Base-by-base conservation (phyloP, 2,329 filamentous ascomycete genomes). In the Tetracladium maxilliforme region DNA sequence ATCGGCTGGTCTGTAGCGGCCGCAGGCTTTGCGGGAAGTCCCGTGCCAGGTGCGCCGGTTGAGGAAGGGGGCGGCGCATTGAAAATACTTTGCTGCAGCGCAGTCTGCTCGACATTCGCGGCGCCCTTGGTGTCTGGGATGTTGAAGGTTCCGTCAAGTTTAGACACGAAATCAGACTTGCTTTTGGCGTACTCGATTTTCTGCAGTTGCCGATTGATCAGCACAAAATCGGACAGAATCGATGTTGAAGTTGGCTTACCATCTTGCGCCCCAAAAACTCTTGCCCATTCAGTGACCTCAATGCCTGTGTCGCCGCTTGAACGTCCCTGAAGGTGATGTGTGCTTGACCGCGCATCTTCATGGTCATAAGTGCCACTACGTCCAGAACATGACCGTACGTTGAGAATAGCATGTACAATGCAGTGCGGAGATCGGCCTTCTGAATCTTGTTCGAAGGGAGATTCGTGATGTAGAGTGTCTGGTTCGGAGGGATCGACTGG, bases 331-430 rank as follows among this genome's bases (percentile, higher is more conserved):
- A 95, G 10, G 90, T 79, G 32, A 98, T 61, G 44, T 95, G 90
- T 33, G 90, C 90, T 53, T 98, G 90, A 4, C 90, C 90, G 24
- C 90, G 77, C 86, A 95, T 94, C 55, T 83, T 83, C 48, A 64
- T 64, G 2, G 82, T 92, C 56, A 84, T 92, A 39, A 94, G 61
- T 16, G 82, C 81, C 24, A 94, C 79, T 12, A 98, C 70, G 47
- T 98, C 90, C 30, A 98, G 69, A 10, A 98, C 79, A 1, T 83
- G 73, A 20, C 90, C 90, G 47, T 93, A 92, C 10, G 84, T 92
- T 8, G 84, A 83, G 50, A 95, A 95, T 9, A 95, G 67, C 50
- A 84, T 80, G 56, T 98, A 98, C 16, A 98, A 65, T 5, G 78
- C 77, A 22, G 82, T 77, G 42, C 84, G 75, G 21, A 98, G 56